Evolutionary conservation across 208 protist species (phyloP), one percentile per base, ranked within the genome.

Genomic region (Leishmania aethiopica): DNA sequence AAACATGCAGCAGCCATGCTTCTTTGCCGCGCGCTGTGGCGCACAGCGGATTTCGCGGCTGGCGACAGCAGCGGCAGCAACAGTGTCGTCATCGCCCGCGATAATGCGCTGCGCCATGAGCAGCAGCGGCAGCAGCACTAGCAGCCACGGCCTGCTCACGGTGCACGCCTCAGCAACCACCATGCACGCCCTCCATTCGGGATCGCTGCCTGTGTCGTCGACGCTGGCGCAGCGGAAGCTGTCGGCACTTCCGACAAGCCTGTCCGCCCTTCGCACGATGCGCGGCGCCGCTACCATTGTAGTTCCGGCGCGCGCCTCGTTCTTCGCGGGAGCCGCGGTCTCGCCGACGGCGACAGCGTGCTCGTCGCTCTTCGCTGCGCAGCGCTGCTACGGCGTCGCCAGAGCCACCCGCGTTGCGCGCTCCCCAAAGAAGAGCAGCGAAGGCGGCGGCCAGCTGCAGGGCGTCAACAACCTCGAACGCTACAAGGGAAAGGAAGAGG

Each of bases 401-500:
- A 62, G 45, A 4, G 71, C 64, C 7, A 82, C 78, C 3, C 62
- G 72, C 45, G 42, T n/a, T 0, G 8, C 77, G 47, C 53, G 40
- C 80, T 51, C 77, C 19, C 76, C 79, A 3, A 84, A 81, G 72
- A 70, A 75, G 59, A 35, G 32, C 15, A 74, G 62, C 40, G 57
- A 59, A 53, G 77, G 37, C 3, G 78, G 82, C 19, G 84, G 88
- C 45, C 87, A 93, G 75, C 87, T 95, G 17, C 87, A 91, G 71
- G 87, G 88, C 42, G 88, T 93, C 69, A 83, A 87, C 81, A 84
- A 85, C 75, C 11, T 94, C 8, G 86, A 91, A 57, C 77, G 59
- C 47, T 92, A 93, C 83, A 87, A 87, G 67, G 88, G 76, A 10
- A 86, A 92, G 80, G 84, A 91, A 64, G 91, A 94, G 72, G 92